phyloP scores from a whole-genome alignment of 2,329 filamentous ascomycete genomes.

The Rutstroemia sp. region DNA sequence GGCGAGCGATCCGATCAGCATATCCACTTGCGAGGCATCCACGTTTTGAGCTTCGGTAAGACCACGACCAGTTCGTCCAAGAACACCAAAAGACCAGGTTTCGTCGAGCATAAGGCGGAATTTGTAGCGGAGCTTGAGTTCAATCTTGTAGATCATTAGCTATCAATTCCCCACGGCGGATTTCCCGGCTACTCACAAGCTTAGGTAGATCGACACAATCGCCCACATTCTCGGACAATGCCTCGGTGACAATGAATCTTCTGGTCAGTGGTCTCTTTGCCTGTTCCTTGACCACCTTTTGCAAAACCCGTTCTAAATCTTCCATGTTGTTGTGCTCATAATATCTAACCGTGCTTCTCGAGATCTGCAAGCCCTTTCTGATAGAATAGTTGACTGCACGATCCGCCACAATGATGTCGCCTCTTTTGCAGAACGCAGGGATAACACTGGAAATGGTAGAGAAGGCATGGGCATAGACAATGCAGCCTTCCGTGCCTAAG shows the following conservation, averaged over 20 bases:
- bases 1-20: conserved; percentile 90
- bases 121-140: conserved; percentile 93
- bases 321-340: conserved; percentile 96
- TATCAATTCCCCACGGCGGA: neutral
- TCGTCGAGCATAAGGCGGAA: conserved; percentile 97
- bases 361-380: conserved; percentile 89
- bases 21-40: conserved; percentile 86
- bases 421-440: conserved; percentile 92
- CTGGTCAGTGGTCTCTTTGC: conserved; percentile 75
- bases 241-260: conserved; percentile 93
- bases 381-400: conserved; percentile 90
- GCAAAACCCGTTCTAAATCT: conserved; percentile 78
- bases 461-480: conserved; percentile 94
- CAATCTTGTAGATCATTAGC: conserved; percentile 48
- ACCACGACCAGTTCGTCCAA: conserved; percentile 84
- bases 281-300: conserved; percentile 82
- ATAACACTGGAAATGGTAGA: conserved; percentile 97
- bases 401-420: conserved; percentile 95
- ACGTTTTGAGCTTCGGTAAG: conserved; percentile 96
- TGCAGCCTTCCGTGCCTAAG: conserved; percentile 79
- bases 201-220: conserved; percentile 80
- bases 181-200: conserved; percentile 49
- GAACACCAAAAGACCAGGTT: conserved; percentile 92
- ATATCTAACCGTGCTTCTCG: conserved; percentile 84
- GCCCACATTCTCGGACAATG: conserved; percentile 83